A percentile compares a stretch with the other conserved stretches of the same genome.
Conservation (phyloP, 768 basidiomycete genomes). For the Pleurotus eryngii region DNA sequence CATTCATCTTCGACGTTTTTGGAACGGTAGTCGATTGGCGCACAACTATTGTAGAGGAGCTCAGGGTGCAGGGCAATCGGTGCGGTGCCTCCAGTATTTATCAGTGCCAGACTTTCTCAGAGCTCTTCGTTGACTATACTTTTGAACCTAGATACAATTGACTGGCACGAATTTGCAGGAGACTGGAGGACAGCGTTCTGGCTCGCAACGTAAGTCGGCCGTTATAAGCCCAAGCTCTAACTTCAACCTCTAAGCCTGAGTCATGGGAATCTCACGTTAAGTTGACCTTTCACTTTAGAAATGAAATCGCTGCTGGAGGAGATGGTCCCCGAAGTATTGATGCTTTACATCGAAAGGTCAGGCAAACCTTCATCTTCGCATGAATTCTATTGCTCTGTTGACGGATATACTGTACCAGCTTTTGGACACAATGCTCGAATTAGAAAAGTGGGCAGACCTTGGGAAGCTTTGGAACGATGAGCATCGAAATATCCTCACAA, state of each 20-base stretch:
- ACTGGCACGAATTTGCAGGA: slow-evolving; percentile 32
- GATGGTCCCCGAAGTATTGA: slow-evolving; percentile 51
- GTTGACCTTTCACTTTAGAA: slow-evolving; percentile 29
- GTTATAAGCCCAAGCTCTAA: no score
- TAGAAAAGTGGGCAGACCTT: slow-evolving; percentile 48
- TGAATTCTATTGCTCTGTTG: neutral
- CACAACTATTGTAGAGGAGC: slow-evolving; percentile 12
- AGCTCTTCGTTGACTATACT: no score
- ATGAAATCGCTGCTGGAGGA: slow-evolving; percentile 40
- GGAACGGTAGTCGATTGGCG: slow-evolving; percentile 32
- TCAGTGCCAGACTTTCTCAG: no score
- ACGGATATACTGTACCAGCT: slow-evolving; percentile 33
- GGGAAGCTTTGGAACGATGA: slow-evolving; percentile 39
- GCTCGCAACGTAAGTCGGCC: slow-evolving; percentile 23
- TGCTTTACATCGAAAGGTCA: slow-evolving; percentile 50
- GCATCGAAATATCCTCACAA: slow-evolving; percentile 41
- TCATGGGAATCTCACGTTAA: no score
- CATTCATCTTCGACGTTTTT: slow-evolving; percentile 28
- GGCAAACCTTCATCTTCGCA: neutral
- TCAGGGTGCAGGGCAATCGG: slow-evolving; percentile 1
- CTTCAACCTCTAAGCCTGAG: no score
- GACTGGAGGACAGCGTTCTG: slow-evolving; percentile 43
- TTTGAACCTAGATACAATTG: neutral
- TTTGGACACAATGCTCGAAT: slow-evolving; percentile 50
- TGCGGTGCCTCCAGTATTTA: neutral